Base-by-base conservation (phyloP, 208 protist genomes). In the Acanthamoeba quina region DNA sequence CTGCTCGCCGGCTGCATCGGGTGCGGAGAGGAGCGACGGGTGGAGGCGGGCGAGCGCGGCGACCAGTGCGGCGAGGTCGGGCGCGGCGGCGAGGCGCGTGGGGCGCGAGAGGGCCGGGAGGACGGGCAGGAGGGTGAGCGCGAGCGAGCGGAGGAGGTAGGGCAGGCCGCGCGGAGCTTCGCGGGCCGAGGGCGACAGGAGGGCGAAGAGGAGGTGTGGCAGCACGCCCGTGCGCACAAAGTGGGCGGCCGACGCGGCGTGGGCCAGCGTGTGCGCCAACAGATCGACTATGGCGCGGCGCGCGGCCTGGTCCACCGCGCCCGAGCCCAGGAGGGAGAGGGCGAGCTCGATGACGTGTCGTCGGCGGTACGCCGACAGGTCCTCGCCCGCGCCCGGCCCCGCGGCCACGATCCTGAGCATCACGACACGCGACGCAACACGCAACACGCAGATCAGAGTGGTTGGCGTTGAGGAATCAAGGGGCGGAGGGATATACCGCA, bases 161-260 rank as follows among this genome's bases (percentile, higher is more conserved):
- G 64, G 64, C 64, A 72, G 64, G 21, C n/a, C 21, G 21, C 64
- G 64, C 29, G 64, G 64, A 2, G 64, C n/a, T 0, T 72, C 64
- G 29, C 21, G 64, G 13, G 64, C 9, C 9, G 64, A 34, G 21
- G 64, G 64, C n/a, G 64, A 37, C 21, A 72, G 21, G 29, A 72
- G 64, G 29, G 64, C 64, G 21, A 34, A 37, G 64, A 72, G 64
- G 13, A 56, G 52, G 24, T 72, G 64, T 1, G 64, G 64, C 10
- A 72, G 21, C 64, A 72, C n/a, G 64, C 64, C 64, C 13, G 64
- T 72, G 29, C 64, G 64, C 64, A 72, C 64, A 72, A 72, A 72
- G 64, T 72, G 64, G 9, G 64, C 21, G 21, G 64, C 64, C 24
- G 29, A 34, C 21, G 64, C 64, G 11, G n/a, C 29, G 64, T 72